These are phyloP conservation scores for Trichothecium roseum DNA, from an alignment of 2,329 filamentous ascomycete species.

Conservation along the genomic window DNA sequence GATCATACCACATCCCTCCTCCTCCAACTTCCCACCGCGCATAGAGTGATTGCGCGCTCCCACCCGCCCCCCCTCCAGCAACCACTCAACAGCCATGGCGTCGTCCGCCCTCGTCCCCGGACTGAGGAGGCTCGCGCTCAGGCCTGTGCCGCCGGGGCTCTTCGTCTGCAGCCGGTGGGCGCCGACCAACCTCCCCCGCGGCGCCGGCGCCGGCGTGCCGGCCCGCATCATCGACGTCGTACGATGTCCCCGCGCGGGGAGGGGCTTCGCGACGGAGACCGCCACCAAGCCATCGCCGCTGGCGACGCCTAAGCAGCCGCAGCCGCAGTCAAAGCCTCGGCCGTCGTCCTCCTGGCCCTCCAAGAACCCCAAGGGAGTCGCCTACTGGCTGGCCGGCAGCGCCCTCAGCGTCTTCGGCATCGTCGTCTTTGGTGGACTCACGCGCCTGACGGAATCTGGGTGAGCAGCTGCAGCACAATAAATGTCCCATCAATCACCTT, in stretches of 20 bases:
- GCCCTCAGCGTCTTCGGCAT: slow-evolving; percentile 94
- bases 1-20: too few species aligned
- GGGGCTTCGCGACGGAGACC: slow-evolving; percentile 5
- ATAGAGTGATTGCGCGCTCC: too few species aligned
- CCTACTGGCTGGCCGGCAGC: slow-evolving; percentile 86
- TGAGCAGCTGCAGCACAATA: too few species aligned
- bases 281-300: slow-evolving; percentile 13
- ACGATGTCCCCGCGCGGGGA: slow-evolving; percentile 24
- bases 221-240: slow-evolving; percentile 28
- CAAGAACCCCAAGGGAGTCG: slow-evolving; percentile 65
- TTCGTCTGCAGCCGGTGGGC: slow-evolving; percentile 40
- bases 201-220: slow-evolving; percentile 9
- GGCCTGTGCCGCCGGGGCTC: slow-evolving; percentile 23
- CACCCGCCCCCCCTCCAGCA: too few species aligned
- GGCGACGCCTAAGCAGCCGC: slow-evolving; percentile 14
- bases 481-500: too few species aligned
- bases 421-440: slow-evolving; percentile 89
- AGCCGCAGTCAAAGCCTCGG: slow-evolving; percentile 18
- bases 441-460: slow-evolving; percentile 92
- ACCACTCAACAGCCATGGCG: slow-evolving; percentile 22
- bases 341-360: slow-evolving; percentile 34
- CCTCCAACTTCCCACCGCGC: too few species aligned
- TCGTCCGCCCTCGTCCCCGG: slow-evolving; percentile 30
- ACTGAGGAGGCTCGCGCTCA: slow-evolving; percentile 28
- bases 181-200: slow-evolving; percentile 10